phyloP scores from a whole-genome alignment of 768 basidiomycete species.

The Candolleomyces efflorescens region DNA sequence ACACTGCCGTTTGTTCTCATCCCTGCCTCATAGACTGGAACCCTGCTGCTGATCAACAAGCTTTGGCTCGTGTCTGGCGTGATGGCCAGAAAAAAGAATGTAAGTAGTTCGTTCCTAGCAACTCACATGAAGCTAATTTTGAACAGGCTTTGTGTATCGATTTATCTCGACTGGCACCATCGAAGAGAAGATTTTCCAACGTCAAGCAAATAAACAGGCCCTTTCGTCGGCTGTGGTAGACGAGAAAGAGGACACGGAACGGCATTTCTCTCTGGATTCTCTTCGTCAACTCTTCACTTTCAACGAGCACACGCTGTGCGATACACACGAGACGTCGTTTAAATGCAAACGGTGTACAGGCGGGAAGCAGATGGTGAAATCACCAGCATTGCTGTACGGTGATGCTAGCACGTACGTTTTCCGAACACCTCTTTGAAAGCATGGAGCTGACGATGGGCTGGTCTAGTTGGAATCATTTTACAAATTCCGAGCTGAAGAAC shows the following conservation, averaged over 20 bases:
- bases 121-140: background rate
- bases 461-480: constrained; percentile 94
- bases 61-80: constrained; percentile 97
- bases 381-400: constrained; percentile 86
- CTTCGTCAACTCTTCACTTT: constrained; percentile 90
- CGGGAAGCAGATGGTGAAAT: constrained; percentile 78
- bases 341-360: constrained; percentile 91
- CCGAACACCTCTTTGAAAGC: background rate
- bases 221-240: constrained; percentile 98
- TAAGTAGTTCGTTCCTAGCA: constrained; percentile 30
- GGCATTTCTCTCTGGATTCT: constrained; percentile 89
- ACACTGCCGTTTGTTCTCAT: background rate
- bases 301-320: constrained; percentile 80
- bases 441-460: background rate
- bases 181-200: constrained; percentile 98
- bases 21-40: constrained; percentile 77
- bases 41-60: constrained; percentile 97
- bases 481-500: constrained; percentile 78
- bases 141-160: constrained; percentile 90
- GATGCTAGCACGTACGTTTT: constrained; percentile 92
- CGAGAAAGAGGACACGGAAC: constrained; percentile 91
- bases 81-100: constrained; percentile 99
- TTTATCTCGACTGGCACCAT: constrained; percentile 97
- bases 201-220: constrained; percentile 94
- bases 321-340: constrained; percentile 98